A percentile compares a stretch with the other conserved stretches of the same genome.
These are phyloP conservation scores for Penicillium freii DNA, from an alignment of 2,329 filamentous ascomycete species.

Conservation along the genomic window DNA sequence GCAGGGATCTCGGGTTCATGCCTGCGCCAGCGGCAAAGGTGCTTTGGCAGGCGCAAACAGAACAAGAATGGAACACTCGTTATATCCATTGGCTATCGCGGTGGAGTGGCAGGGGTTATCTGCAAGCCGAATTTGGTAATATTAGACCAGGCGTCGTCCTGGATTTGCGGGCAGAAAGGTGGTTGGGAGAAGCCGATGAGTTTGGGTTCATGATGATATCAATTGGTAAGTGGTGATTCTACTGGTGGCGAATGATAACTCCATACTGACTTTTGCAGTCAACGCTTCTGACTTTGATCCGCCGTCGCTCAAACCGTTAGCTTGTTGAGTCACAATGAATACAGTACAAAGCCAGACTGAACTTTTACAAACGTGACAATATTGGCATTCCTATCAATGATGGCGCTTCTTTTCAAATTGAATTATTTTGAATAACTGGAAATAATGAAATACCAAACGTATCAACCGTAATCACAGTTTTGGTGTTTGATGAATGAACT, in stretches of 20 bases:
- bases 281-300: slow-evolving; percentile 4
- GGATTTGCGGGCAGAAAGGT: slow-evolving; percentile 36
- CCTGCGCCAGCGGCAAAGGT: slow-evolving; percentile 41
- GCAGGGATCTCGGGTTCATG: slow-evolving; percentile 39
- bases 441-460: too few relatives aligned
- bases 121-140: slow-evolving; percentile 7
- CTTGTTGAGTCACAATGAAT: not conserved
- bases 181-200: slow-evolving; percentile 47
- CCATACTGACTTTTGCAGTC: not conserved
- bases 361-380: too few relatives aligned
- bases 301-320: not conserved
- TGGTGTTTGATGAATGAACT: too few relatives aligned
- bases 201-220: slow-evolving; percentile 42
- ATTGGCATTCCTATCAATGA: too few relatives aligned
- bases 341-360: not conserved
- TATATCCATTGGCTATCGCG: slow-evolving; percentile 25
- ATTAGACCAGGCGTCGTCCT: slow-evolving; percentile 28
- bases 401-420: too few relatives aligned
- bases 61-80: slow-evolving; percentile 34
- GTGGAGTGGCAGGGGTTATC: slow-evolving; percentile 5
- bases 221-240: slow-evolving; percentile 27
- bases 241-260: not conserved
- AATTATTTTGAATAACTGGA: too few relatives aligned
- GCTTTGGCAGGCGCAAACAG: slow-evolving; percentile 38
- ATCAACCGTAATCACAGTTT: too few relatives aligned